Evolutionary conservation across 805 yeast genomes (phyloP), one percentile per base, ranked within the genome.

Genomic region (Candida sonorensis): DNA sequence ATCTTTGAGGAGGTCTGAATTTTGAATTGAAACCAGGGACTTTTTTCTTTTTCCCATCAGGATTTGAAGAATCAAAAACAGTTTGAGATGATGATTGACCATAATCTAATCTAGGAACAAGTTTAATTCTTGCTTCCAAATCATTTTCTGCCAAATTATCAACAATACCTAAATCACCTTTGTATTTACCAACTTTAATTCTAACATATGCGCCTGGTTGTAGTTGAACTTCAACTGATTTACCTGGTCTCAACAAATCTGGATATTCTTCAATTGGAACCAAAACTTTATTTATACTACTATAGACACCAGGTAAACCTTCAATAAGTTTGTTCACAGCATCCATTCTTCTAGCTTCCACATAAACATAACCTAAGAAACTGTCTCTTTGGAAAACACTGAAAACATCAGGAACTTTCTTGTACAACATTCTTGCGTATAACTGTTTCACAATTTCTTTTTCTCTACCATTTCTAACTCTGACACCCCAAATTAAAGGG

Each of bases 251-350:
- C 54, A 92, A 68, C 50, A 92, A 67, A 56, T 88, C 94, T 2
- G 96, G 95, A 56, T 87, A 83, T 61, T 92, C 98, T 55, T 84
- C 85, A 37, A 92, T 92, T 5, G 98, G 98, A 29, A 92, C 96
- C 39, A 90, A 67, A 31, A 88, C 69, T 59, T 84, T 83, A 50
- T 81, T 81, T 23, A 48, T 44, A 17, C 72, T 52, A 47, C 72
- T 51, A 47, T 81, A 92, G 22, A 90, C 79, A 57, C 87, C 88
- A 21, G 92, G 90, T 55, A 92, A 72, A 60, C 97, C 97, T 29
- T 77, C 75, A 38, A 90, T 70, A 12, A 95, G 95, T 37, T 75
- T 78, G 51, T 81, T 84, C 26, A 90, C 94, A 15, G 95, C 96
- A 38, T 92, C 86, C 42, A 88, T 81, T 55, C 83, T 82, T 39